These are phyloP conservation scores for Persicaria maculosa DNA, from an alignment of 148 eudicot genomes.

Conservation along the genomic window DNA sequence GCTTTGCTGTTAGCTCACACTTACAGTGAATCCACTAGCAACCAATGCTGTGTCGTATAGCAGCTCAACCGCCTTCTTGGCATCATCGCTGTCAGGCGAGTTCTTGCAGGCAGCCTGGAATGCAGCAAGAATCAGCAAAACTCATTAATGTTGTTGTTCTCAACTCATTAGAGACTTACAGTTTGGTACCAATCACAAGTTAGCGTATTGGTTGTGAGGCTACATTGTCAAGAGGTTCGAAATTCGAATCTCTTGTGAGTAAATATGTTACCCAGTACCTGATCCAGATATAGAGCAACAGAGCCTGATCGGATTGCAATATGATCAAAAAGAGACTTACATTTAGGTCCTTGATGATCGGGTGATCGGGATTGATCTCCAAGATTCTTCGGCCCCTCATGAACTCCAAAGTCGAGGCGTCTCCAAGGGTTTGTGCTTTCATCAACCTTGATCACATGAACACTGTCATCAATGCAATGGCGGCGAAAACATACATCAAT, in stretches of 20 bases:
- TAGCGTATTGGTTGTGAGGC: too few relatives aligned
- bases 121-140: not conserved
- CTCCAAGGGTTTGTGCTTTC: conserved; percentile 98
- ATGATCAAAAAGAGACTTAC: conserved; percentile 28
- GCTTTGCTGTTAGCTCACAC: conserved; percentile 12
- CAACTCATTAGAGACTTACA: too few relatives aligned
- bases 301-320: too few relatives aligned
- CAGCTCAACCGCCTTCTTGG: conserved; percentile 72
- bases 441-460: conserved; percentile 48
- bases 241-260: too few relatives aligned
- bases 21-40: conserved; percentile 93
- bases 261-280: too few relatives aligned
- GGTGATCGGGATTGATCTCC: conserved; percentile 96
- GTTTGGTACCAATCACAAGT: too few relatives aligned
- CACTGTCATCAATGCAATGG: not conserved
- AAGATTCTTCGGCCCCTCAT: conserved; percentile 96
- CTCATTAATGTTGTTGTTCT: too few relatives aligned
- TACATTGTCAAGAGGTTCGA: too few relatives aligned
- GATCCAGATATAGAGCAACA: too few relatives aligned
- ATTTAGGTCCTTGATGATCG: conserved; percentile 84
- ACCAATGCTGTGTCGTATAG: conserved; percentile 75
- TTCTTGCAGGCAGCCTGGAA: conserved; percentile 95
- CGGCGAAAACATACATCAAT: too few relatives aligned
- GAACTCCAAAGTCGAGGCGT: conserved; percentile 86
- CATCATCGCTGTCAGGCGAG: conserved; percentile 75